These are phyloP conservation scores for Linderniella brevidens DNA, from an alignment of 257 asterid genomes.

Conservation along the genomic window DNA sequence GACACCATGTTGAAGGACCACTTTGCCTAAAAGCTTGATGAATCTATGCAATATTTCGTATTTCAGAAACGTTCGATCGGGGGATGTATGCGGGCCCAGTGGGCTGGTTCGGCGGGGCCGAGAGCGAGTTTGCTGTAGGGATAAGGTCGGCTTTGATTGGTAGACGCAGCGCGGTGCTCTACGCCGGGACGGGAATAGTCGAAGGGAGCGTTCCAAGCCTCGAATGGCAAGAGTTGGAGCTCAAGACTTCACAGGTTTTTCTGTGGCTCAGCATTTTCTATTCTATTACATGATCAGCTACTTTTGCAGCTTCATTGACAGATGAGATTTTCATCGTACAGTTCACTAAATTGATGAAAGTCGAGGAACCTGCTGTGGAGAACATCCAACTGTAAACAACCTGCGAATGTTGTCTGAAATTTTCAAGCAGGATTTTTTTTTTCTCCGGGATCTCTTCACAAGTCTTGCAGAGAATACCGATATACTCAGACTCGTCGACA, in stretches of 20 bases:
- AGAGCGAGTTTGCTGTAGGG: conserved; percentile 96
- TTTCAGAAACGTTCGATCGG: conserved; percentile 80
- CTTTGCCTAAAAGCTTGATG: too few species aligned
- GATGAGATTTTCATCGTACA: conserved; percentile 12
- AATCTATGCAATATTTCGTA: not conserved
- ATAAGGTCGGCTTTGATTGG: conserved; percentile 86
- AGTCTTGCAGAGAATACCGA: too few species aligned
- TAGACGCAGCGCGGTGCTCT: conserved; percentile 29
- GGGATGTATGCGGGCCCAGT: conserved; percentile 98
- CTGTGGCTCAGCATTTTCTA: not conserved
- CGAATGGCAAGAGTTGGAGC: conserved; percentile 92
- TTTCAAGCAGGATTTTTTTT: too few species aligned
- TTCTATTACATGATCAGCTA: not conserved
- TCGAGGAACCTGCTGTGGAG: conserved; percentile 19
- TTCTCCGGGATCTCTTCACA: too few species aligned
- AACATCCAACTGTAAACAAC: too few species aligned
- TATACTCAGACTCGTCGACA: too few species aligned
- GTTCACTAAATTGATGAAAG: conserved; percentile 86
- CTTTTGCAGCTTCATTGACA: not conserved
- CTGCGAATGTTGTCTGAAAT: too few species aligned
- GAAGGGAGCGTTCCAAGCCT: conserved; percentile 65
- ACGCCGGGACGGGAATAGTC: conserved; percentile 79
- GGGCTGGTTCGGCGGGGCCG: conserved; percentile 93
- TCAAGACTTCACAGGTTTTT: conserved; percentile 88
- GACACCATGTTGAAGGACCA: too few species aligned